Base-by-base conservation (phyloP, 352 stramenopile genomes). In the Globisporangium okanoganense region DNA sequence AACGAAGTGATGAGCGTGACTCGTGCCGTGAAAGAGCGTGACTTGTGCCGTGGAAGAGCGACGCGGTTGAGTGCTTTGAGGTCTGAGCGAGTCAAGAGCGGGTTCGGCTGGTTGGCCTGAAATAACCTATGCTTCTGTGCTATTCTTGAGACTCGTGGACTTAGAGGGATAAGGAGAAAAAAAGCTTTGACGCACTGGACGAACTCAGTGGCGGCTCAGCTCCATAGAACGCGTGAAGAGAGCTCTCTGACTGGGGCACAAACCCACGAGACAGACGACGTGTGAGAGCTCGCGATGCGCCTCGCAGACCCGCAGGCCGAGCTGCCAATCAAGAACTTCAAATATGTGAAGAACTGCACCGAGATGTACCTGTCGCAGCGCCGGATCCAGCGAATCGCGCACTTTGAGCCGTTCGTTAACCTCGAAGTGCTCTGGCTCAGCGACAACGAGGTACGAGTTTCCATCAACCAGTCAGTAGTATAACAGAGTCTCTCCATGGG, bases 371-470 rank as follows among this genome's bases (percentile, higher is more conserved):
- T 97, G 56, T 74, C 80, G 3, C 76, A 87, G 54, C 87, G 87
- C 36, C 65, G 68, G 25, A 96, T 97, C 66, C 78, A 91, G 22
- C 73, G 83, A 61, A 62, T 97, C 44, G 83, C 71, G 10, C 77
- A 92, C 56, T 95, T 97, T 55, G 87, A 97, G 13, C 66, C 65
- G 2, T 97, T 97, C 57, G 82, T 94, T 24, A 96, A 93, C 61
- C 70, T 97, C 6, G 88, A 97, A 64, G 75, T 91, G 35, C 74
- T 97, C 10, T 97, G 90, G 90, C 69, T 97, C 49, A 97, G 96
- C 69, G 70, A 80, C 53, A 97, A 97, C 43, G 64, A 86, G 62
- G 75, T 96, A 48, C 35, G 50, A n/a, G 36, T n/a, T 43, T 13
- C 12, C 36, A 43, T 43, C 13, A n/a, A n/a, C 36, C 36, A 43